phyloP scores from a whole-genome alignment of 192 early-diverging fungal genomes.

The Coemansia sp. region DNA sequence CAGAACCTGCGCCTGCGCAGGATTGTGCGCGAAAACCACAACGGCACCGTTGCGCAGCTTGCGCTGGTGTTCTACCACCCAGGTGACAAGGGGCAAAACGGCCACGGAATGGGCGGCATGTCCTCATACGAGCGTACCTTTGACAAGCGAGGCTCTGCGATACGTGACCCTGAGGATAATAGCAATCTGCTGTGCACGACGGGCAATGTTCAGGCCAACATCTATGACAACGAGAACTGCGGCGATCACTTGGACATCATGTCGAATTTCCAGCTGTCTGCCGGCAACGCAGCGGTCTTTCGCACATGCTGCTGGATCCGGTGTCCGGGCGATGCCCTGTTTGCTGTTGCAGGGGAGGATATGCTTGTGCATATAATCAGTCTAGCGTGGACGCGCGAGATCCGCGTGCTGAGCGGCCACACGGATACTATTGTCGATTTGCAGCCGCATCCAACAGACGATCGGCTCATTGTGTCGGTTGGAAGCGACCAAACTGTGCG shows the following conservation, averaged over 20 bases:
- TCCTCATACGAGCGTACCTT: constrained; percentile 56
- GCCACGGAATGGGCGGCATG: constrained; percentile 56
- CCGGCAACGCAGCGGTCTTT: constrained; percentile 40
- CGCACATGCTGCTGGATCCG: constrained; percentile 75
- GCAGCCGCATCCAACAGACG: constrained; percentile 67
- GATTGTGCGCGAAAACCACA: constrained; percentile 91
- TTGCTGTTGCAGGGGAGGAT: constrained; percentile 69
- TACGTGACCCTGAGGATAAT: constrained; percentile 63
- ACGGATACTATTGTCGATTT: constrained; percentile 62
- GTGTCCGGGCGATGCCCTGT: constrained; percentile 63
- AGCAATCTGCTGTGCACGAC: constrained; percentile 76
- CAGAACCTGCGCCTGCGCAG: constrained; percentile 75
- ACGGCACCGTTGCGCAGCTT: constrained; percentile 68
- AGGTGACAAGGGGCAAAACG: constrained; percentile 23
- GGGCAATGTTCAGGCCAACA: constrained; percentile 71
- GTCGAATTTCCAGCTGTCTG: constrained; percentile 75
- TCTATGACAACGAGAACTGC: constrained; percentile 93
- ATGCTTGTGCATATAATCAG: constrained; percentile 69
- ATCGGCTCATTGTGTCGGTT: constrained; percentile 67
- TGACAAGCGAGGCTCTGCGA: constrained; percentile 70
- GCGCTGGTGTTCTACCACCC: constrained; percentile 72
- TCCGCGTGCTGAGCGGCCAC: constrained; percentile 62
- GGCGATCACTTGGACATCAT: constrained; percentile 93
- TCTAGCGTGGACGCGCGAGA: constrained; percentile 69
- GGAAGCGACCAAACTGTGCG: constrained; percentile 72